These are phyloP conservation scores for Daldinia eschscholtzii DNA, from an alignment of 2,329 filamentous ascomycete species.

Conservation along the genomic window DNA sequence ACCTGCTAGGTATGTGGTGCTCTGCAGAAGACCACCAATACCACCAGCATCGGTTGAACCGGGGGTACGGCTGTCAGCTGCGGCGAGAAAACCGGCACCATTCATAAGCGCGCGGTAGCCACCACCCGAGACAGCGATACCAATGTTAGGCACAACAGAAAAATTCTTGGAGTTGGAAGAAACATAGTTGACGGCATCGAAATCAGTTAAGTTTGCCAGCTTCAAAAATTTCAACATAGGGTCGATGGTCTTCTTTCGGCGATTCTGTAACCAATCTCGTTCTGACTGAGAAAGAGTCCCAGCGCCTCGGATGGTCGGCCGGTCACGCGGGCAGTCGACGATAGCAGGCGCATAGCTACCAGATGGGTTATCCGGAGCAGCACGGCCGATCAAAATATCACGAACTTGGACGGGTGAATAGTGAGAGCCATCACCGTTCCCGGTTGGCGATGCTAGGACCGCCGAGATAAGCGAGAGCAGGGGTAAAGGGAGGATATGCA, in stretches of 20 bases:
- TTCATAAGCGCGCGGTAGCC: slow-evolving; percentile 80
- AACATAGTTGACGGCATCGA: slow-evolving; percentile 73
- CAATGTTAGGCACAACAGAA: slow-evolving; percentile 64
- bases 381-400: slow-evolving; percentile 52
- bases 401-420: slow-evolving; percentile 25
- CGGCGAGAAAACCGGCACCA: slow-evolving; percentile 75
- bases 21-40: slow-evolving; percentile 76
- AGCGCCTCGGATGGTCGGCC: slow-evolving; percentile 77
- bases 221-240: slow-evolving; percentile 81
- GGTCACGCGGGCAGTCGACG: slow-evolving; percentile 76
- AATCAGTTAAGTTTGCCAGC: slow-evolving; percentile 79
- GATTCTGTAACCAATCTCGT: slow-evolving; percentile 76
- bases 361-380: slow-evolving; percentile 53
- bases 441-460: slow-evolving; percentile 45
- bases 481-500: slow-evolving; percentile 44
- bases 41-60: slow-evolving; percentile 71
- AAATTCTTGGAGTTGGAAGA: slow-evolving; percentile 75
- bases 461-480: slow-evolving; percentile 47
- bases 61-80: slow-evolving; percentile 74
- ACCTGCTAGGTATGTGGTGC: slow-evolving; percentile 78
- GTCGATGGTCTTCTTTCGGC: slow-evolving; percentile 78
- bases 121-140: slow-evolving; percentile 76
- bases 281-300: slow-evolving; percentile 75
- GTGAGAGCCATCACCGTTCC: slow-evolving; percentile 23
- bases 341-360: slow-evolving; percentile 78